Evolutionary conservation across 2,329 filamentous ascomycete species (phyloP).

Genomic region (Niveomyces coronatus): DNA sequence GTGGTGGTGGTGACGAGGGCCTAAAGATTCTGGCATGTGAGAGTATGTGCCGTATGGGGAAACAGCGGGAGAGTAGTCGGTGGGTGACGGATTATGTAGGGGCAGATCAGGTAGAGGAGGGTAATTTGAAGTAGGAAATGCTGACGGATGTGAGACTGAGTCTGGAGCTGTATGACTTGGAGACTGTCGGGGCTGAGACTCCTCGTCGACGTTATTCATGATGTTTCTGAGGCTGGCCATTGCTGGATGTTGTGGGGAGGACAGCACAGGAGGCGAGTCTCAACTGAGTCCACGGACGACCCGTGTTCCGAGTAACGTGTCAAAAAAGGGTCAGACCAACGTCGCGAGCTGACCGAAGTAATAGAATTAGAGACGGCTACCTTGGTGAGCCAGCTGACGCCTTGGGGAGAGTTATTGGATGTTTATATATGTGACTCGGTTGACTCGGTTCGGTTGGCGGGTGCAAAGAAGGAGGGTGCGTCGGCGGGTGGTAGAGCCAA

Average conservation of each 20-base stretch:
- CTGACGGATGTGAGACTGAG: slow-evolving; percentile 2
- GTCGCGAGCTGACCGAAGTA: too few relatives aligned
- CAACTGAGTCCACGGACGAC: too few relatives aligned
- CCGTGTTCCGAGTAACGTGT: too few relatives aligned
- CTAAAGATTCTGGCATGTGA: slow-evolving; percentile 6
- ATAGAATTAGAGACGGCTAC: too few relatives aligned
- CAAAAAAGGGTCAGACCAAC: too few relatives aligned
- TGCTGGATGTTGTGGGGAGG: too few relatives aligned
- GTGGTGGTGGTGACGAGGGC: slow-evolving; percentile 5
- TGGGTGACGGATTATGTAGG: slow-evolving; percentile 17
- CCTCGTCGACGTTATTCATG: slow-evolving; percentile 45
- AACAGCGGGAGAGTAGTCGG: slow-evolving; percentile 25
- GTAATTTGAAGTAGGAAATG: slow-evolving; percentile 23
- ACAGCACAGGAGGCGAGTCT: too few relatives aligned
- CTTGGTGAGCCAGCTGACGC: too few relatives aligned
- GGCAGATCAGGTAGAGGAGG: slow-evolving; percentile 25
- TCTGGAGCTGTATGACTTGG: not conserved
- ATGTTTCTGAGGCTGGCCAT: slow-evolving; percentile 48
- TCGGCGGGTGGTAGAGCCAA: slow-evolving; percentile 4
- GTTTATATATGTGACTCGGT: slow-evolving; percentile 1
- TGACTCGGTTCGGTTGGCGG: slow-evolving; percentile 3
- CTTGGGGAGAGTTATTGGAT: not conserved
- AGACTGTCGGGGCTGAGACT: slow-evolving; percentile 18
- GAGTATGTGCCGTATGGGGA: slow-evolving; percentile 18
- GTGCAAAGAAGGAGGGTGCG: not conserved